Conservation (phyloP, 441 rosid genomes). For the Populus hybrid region DNA sequence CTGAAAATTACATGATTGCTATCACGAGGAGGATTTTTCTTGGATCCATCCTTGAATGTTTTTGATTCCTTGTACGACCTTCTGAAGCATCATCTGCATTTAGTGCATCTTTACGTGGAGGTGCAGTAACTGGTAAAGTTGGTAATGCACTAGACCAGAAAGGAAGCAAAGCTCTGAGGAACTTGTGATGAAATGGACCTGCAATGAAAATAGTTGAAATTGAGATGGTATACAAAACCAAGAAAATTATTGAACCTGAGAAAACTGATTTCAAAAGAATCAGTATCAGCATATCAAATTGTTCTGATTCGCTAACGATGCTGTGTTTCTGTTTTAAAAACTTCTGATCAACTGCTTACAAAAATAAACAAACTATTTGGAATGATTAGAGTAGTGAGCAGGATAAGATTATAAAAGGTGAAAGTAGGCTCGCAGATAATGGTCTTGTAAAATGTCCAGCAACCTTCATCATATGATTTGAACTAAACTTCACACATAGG, state of each 20-base stretch:
- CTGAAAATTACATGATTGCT: conserved; percentile 75
- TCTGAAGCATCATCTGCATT: conserved; percentile 67
- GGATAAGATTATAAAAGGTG: neutral
- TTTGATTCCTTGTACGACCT: conserved; percentile 63
- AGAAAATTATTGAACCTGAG: neutral
- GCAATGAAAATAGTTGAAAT: conserved; percentile 19
- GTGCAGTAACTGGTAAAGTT: conserved; percentile 93
- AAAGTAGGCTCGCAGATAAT: neutral
- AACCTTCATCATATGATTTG: conserved; percentile 6
- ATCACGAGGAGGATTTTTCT: conserved; percentile 80
- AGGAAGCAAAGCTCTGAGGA: conserved; percentile 89
- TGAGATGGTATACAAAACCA: neutral
- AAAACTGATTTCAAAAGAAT: conserved; percentile 1
- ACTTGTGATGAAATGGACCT: conserved; percentile 93
- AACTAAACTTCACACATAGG: neutral
- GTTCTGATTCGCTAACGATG: neutral
- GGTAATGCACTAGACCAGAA: conserved; percentile 99
- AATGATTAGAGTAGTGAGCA: neutral
- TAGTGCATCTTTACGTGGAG: conserved; percentile 70
- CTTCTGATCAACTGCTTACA: conserved; percentile 4
- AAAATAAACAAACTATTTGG: neutral
- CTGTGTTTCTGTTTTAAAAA: neutral
- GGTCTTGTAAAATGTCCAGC: neutral
- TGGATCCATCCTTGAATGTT: conserved; percentile 81
- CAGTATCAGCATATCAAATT: neutral